Conservation (phyloP, 106 monocot genomes). For the Ottelia alismoides region DNA sequence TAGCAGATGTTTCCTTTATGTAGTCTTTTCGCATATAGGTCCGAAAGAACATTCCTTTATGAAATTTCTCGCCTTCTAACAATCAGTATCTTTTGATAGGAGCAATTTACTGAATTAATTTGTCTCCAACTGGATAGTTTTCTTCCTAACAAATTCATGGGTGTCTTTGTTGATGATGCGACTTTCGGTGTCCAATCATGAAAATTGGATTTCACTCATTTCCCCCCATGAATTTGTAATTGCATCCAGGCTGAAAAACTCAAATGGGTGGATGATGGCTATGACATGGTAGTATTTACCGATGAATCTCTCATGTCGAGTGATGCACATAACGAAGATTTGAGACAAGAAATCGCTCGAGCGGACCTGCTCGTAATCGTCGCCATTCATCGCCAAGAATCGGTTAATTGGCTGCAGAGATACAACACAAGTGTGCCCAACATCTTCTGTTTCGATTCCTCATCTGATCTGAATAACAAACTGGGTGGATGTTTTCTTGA, state of each 20-base stretch:
- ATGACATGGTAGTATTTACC: slow-evolving; percentile 61
- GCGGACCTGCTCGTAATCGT: slow-evolving; percentile 59
- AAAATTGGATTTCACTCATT: no score
- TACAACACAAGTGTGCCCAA: slow-evolving; percentile 44
- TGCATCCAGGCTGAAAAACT: slow-evolving; percentile 64
- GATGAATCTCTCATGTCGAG: slow-evolving; percentile 22
- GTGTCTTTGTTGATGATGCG: no score
- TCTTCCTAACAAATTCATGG: no score
- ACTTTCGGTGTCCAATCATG: no score
- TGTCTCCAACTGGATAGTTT: no score
- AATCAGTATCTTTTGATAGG: no score
- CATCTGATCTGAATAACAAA: slow-evolving; percentile 41
- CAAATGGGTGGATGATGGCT: slow-evolving; percentile 81
- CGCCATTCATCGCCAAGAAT: slow-evolving; percentile 31
- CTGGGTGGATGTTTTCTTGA: slow-evolving; percentile 45
- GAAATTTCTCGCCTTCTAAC: no score
- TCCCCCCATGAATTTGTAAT: no score
- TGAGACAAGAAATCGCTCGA: slow-evolving; percentile 24
- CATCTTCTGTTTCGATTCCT: slow-evolving; percentile 69
- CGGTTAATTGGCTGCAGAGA: slow-evolving; percentile 39
- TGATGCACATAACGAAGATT: slow-evolving; percentile 11
- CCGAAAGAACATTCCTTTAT: no score
- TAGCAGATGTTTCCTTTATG: no score
- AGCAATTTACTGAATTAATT: no score
- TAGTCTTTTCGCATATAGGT: no score